phyloP scores from a whole-genome alignment of 2,329 filamentous ascomycete genomes.

The Diaporthe destruens region DNA sequence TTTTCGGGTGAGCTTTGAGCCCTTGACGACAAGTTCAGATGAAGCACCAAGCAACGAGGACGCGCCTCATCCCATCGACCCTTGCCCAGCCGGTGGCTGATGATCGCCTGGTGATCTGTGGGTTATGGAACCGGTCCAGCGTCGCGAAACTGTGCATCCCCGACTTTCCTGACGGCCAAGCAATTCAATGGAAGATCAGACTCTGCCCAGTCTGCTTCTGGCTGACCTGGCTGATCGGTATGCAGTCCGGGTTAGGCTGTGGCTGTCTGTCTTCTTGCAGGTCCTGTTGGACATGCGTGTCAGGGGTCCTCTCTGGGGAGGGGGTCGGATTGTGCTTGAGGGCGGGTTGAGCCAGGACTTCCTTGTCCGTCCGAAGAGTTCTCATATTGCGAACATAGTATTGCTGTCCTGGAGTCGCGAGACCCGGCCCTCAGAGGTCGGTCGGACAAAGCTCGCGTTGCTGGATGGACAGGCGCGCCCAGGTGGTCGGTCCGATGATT shows the following conservation, averaged over 20 bases:
- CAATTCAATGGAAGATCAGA: constrained; percentile 34
- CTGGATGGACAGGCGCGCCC: too few species aligned
- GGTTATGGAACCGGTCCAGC: constrained; percentile 27
- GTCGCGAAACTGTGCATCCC: constrained; percentile 35
- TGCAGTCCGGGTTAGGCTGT: constrained; percentile 9
- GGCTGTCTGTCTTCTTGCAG: constrained; percentile 11
- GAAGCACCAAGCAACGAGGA: constrained; percentile 21
- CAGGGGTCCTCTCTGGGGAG: background rate
- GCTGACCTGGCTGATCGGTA: background rate
- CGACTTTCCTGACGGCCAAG: constrained; percentile 23
- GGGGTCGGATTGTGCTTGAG: background rate
- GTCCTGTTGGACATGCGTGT: constrained; percentile 19
- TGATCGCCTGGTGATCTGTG: constrained; percentile 32
- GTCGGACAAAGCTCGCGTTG: constrained; percentile 1
- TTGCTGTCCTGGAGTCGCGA: background rate
- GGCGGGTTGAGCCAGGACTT: constrained; percentile 6
- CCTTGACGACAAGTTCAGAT: constrained; percentile 31
- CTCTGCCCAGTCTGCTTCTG: constrained; percentile 19
- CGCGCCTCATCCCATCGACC: constrained; percentile 32
- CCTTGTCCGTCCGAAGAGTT: constrained; percentile 19
- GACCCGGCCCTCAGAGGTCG: constrained; percentile 10
- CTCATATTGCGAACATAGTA: constrained; percentile 1
- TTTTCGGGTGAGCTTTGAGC: constrained; percentile 15
- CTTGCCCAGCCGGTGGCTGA: constrained; percentile 27
- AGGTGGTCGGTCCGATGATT: constrained; percentile 14